Evolutionary conservation across 768 basidiomycete species (phyloP), one percentile per base, ranked within the genome.

Genomic region (Boletus edulis): DNA sequence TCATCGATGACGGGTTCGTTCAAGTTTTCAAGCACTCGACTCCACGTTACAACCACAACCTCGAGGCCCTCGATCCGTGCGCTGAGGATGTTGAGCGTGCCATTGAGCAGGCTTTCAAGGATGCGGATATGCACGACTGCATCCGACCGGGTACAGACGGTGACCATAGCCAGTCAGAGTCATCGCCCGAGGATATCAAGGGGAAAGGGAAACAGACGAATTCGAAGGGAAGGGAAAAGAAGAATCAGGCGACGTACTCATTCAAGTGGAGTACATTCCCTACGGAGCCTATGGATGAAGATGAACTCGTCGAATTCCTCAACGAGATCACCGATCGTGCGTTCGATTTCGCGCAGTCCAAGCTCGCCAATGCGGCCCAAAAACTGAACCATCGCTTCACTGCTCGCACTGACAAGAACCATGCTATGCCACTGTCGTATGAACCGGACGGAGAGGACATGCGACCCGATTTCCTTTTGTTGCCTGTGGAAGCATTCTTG

Each of bases 401-500:
- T 9, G 17, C 35, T 38, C 24, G 15, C 8, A 27, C 2, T 7
- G n/a, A 49, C 38, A 39, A 49, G 18, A 10, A 29, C 27, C 37
- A 40, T n/a, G 37, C 24, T 2, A 39, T 40, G 24, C 37, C 48
- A 18, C 38, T 48, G 11, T 49, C 38, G 14, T 49, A 49, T 8
- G 48, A 49, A 20, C 38, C 38, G 3, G 48, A 49, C 17, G n/a
- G 27, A 13, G 48, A 49, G 29, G 49, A 42, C 31, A 51, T 43
- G 49, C 32, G 49, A 12, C 49, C 49, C 31, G 49, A 51, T 5
- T 51, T 51, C 4, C 4, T 50, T 14, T 32, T 41, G 20, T 47
- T 61, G 41, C 60, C 57, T 2, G 38, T 41, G 2, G 14, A 50
- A 9, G 60, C 57, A 14, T 61, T 61, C 37, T 13, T 18, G 3